Evolutionary conservation across 1,284 basidiomycete genomes (phyloP).

Genomic region (Tremellales sp.): DNA sequence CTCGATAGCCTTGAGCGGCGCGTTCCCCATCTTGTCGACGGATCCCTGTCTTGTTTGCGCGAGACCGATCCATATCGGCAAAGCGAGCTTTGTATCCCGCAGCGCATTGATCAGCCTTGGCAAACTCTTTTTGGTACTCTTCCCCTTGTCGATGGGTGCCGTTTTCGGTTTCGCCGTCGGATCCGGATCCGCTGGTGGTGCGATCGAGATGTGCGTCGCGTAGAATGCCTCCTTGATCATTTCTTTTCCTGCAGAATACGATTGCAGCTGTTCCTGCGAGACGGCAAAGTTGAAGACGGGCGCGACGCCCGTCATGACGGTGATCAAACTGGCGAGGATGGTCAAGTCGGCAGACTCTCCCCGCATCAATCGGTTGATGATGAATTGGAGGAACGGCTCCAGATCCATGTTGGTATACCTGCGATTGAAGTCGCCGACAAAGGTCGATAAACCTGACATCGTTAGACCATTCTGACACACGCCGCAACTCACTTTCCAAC

Average conservation of each 20-base stretch:
- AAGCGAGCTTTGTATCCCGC: constrained; percentile 65
- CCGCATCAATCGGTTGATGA: constrained; percentile 83
- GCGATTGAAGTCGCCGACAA: constrained; percentile 87
- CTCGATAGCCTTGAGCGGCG: constrained; percentile 54
- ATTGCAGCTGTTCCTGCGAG: constrained; percentile 79
- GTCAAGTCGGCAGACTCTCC: constrained; percentile 84
- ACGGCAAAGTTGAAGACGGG: constrained; percentile 70
- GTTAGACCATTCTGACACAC: constrained; percentile 11
- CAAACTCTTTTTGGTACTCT: constrained; percentile 36
- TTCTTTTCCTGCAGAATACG: constrained; percentile 83
- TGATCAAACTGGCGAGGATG: constrained; percentile 85
- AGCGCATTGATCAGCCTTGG: constrained; percentile 65
- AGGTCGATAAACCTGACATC: constrained; percentile 72
- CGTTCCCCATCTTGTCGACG: constrained; percentile 26
- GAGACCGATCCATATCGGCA: constrained; percentile 81
- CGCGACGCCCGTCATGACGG: constrained; percentile 93
- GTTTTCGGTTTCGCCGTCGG: constrained; percentile 20
- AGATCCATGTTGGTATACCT: constrained; percentile 75
- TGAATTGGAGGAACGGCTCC: constrained; percentile 79
- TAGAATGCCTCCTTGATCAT: constrained; percentile 74
- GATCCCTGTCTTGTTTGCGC: constrained; percentile 65
- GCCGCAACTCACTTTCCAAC: constrained; percentile 74
- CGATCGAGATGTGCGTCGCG: constrained; percentile 45
- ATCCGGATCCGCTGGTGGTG: constrained; percentile 23
- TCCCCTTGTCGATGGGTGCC: constrained; percentile 27